These are phyloP conservation scores for Diaporthe longicolla DNA, from an alignment of 2,329 filamentous ascomycete species.

Conservation along the genomic window DNA sequence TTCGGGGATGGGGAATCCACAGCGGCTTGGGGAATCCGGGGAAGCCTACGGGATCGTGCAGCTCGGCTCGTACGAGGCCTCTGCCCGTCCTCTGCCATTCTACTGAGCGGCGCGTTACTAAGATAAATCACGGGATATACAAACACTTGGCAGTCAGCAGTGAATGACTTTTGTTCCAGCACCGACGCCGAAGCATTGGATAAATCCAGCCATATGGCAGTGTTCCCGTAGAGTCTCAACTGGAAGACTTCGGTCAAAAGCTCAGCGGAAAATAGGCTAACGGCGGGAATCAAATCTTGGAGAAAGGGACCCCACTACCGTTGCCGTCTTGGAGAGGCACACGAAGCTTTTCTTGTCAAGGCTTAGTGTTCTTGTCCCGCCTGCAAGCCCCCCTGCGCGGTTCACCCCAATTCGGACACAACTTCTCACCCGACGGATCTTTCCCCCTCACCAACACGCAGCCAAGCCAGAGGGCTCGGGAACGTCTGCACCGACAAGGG, in stretches of 20 bases:
- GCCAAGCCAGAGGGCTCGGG: conserved; percentile 18
- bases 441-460: conserved; percentile 11
- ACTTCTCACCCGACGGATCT: conserved; percentile 34
- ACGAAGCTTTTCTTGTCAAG: conserved; percentile 6
- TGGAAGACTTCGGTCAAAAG: not conserved
- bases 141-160: not conserved
- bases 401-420: not conserved
- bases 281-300: conserved; percentile 6
- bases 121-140: not conserved
- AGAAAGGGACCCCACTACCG: conserved; percentile 19
- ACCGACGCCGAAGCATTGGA: not conserved
- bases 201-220: too few species aligned
- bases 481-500: conserved; percentile 33
- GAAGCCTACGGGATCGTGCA: conserved; percentile 32
- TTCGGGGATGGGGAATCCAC: conserved; percentile 10
- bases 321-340: not conserved
- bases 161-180: too few species aligned
- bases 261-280: conserved; percentile 5
- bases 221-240: not conserved
- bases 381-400: not conserved
- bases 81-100: not conserved
- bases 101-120: too few species aligned
- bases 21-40: conserved; percentile 39
- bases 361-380: conserved; percentile 16
- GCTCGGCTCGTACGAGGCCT: not conserved